These are phyloP conservation scores for Podospora pseudoanserina DNA, from an alignment of 495 filamentous ascomycete genomes.

Conservation along the genomic window DNA sequence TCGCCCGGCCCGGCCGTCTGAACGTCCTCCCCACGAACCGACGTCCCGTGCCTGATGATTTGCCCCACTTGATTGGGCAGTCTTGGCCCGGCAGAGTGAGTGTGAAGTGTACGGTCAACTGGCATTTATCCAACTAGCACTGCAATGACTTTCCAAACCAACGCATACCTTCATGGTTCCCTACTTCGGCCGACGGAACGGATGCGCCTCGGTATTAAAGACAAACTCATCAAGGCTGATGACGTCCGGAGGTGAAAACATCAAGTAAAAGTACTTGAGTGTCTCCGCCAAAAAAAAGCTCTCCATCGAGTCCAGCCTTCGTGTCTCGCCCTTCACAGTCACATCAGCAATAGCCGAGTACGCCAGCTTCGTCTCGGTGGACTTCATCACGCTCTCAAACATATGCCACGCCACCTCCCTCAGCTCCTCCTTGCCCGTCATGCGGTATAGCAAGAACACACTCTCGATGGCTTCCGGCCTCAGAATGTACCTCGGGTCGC, in stretches of 20 bases:
- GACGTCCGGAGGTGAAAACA: slow-evolving; percentile 69
- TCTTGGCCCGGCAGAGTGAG: too few species aligned
- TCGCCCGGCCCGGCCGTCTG: too few species aligned
- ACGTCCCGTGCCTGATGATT: too few species aligned
- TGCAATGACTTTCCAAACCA: too few species aligned
- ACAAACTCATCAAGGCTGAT: slow-evolving; percentile 74
- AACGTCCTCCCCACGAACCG: too few species aligned
- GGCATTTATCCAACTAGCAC: too few species aligned
- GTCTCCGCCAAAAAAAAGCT: slow-evolving; percentile 52
- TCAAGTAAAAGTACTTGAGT: slow-evolving; percentile 65
- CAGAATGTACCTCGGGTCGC: slow-evolving; percentile 40
- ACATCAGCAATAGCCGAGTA: slow-evolving; percentile 57
- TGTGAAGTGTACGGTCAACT: too few species aligned
- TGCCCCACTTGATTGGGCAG: too few species aligned
- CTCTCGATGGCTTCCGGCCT: slow-evolving; percentile 69
- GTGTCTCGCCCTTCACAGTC: slow-evolving; percentile 38
- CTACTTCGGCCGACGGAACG: slow-evolving; percentile 45
- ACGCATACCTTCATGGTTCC: too few species aligned
- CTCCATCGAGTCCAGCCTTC: slow-evolving; percentile 47
- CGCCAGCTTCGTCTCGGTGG: slow-evolving; percentile 56
- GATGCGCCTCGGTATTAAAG: slow-evolving; percentile 86
- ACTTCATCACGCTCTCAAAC: slow-evolving; percentile 62
- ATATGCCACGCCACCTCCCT: slow-evolving; percentile 72
- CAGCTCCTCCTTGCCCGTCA: slow-evolving; percentile 63
- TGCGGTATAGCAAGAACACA: slow-evolving; percentile 70